Base-by-base conservation (phyloP, 306 rosid genomes). In the Datisca glomerata region DNA sequence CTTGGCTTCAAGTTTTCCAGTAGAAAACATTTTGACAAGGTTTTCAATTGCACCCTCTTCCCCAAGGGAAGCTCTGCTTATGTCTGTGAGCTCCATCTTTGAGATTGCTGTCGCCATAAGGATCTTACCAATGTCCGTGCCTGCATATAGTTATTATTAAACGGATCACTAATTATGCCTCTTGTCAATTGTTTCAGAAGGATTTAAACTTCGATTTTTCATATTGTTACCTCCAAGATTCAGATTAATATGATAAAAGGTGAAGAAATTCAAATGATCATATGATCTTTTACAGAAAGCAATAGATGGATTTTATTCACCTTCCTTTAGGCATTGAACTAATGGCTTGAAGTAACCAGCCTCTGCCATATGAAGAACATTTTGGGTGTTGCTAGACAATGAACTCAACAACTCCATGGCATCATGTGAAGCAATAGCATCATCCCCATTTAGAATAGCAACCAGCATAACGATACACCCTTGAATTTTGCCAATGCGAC, bases 301-400 rank as follows among this genome's bases (percentile, higher is more conserved):
- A 8, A 29, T 9, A 2, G 35, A n/a, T n/a, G n/a, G n/a, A n/a
- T n/a, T n/a, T n/a, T n/a, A n/a, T 35, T 50, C 41, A 81, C 96
- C 96, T 78, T 79, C 84, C 38, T 73, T 69, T 27, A 86, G 76
- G 73, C 58, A 72, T 41, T 68, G 67, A 55, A 86, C 94, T 24
- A 86, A 50, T 15, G 96, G 94, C 70, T 56, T 61, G 49, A 81
- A 86, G 72, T 81, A 81, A 33, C 94, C 94, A 2, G 96, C 96
- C 60, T 86, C 96, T 0, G 96, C 94, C 94, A 86, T 86, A 60
- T 79, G 79, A 64, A 86, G 94, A 22, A 89, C 93, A 42, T 86
- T 81, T 59, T 86, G 96, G 43, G 77, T 66, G 62, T 69, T 86
- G 46, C 78, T 58, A 4, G 96, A 79, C 60, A 86, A 62, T 24